Conservation (phyloP, 352 stramenopile genomes). For the Hyaloperonospora brassicae region DNA sequence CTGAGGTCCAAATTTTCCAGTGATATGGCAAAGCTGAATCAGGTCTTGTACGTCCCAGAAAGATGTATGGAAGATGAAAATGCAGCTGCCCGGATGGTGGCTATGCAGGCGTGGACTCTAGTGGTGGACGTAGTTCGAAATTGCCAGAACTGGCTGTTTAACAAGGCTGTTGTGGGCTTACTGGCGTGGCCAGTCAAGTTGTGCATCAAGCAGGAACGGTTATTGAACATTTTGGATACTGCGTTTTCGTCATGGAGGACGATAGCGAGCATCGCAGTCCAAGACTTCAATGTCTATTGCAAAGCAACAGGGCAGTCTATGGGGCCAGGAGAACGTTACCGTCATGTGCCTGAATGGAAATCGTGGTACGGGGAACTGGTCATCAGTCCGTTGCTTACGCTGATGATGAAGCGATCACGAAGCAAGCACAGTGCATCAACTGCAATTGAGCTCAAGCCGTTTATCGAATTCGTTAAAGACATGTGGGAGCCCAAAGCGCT, state of each 20-base stretch:
- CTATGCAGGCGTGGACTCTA: constrained; percentile 44
- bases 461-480: constrained; percentile 19
- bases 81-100: constrained; percentile 36
- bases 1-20: constrained; percentile 32
- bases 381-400: constrained; percentile 21
- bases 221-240: constrained; percentile 43
- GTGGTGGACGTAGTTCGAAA: constrained; percentile 43
- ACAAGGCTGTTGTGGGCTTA: constrained; percentile 42
- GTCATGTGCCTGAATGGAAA: constrained; percentile 43
- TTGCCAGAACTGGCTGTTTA: constrained; percentile 48
- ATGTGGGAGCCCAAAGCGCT: constrained; percentile 13
- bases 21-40: constrained; percentile 41
- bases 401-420: constrained; percentile 10
- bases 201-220: constrained; percentile 39
- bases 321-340: constrained; percentile 18
- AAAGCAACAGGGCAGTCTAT: constrained; percentile 7
- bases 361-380: constrained; percentile 49
- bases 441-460: constrained; percentile 22
- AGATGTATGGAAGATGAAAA: constrained; percentile 41
- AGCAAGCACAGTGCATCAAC: constrained; percentile 1
- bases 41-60: constrained; percentile 50
- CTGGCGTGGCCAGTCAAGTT: constrained; percentile 39
- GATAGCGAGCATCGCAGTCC: constrained; percentile 32
- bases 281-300: constrained; percentile 48
- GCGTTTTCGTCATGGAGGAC: constrained; percentile 41